Evolutionary conservation across 1,284 basidiomycete species (phyloP).

Genomic region (Heliocybe sulcata): DNA sequence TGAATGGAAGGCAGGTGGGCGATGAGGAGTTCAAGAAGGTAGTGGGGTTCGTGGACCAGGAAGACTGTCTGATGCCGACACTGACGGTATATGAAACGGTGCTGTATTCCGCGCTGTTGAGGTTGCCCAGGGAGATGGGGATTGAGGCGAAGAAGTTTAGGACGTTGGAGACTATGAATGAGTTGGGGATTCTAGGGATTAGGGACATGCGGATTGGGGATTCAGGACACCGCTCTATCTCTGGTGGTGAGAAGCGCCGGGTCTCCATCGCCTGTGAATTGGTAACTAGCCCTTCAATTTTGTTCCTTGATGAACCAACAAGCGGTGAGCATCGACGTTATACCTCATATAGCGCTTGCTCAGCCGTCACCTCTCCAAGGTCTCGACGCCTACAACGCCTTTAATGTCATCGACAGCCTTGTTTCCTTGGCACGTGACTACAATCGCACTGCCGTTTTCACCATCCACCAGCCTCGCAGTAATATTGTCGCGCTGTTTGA

Average conservation of each 20-base stretch:
- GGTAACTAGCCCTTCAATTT: conserved; percentile 90
- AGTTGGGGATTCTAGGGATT: conserved; percentile 89
- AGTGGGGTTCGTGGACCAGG: conserved; percentile 95
- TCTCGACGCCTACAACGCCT: conserved; percentile 92
- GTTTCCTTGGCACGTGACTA: conserved; percentile 83
- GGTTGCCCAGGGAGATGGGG: conserved; percentile 92
- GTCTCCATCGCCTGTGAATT: conserved; percentile 98
- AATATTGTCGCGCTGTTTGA: conserved; percentile 97
- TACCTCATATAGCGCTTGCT: background rate
- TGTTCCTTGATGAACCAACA: conserved; percentile 96
- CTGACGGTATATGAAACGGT: conserved; percentile 98
- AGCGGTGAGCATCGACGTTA: conserved; percentile 51
- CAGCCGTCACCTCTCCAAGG: conserved; percentile 38
- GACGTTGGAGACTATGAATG: conserved; percentile 93
- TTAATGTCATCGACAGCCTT: conserved; percentile 88
- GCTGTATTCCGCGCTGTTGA: conserved; percentile 84
- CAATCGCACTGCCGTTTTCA: conserved; percentile 95
- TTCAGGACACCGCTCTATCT: conserved; percentile 79
- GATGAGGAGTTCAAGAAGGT: conserved; percentile 79
- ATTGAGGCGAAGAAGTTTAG: conserved; percentile 89
- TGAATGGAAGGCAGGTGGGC: conserved; percentile 80
- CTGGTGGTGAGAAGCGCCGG: conserved; percentile 92
- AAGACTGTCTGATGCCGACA: conserved; percentile 94
- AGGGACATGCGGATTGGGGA: conserved; percentile 88
- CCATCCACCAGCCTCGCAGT: conserved; percentile 97